phyloP scores from a whole-genome alignment of 2,329 filamentous ascomycete species.

The Alternaria longipes region DNA sequence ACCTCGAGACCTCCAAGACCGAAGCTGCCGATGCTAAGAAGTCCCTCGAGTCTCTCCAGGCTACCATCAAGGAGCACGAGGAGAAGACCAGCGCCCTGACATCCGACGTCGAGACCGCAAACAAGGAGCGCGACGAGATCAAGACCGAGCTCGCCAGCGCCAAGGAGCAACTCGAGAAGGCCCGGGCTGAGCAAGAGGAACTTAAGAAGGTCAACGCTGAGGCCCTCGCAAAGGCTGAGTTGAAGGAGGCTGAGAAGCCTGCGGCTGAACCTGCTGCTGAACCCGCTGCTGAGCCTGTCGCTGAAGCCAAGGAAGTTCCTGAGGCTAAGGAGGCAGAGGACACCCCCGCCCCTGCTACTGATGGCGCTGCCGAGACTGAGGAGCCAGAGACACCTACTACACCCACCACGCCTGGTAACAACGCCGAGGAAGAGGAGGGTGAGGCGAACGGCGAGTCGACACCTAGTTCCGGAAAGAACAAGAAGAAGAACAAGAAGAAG shows the following conservation, averaged over 20 bases:
- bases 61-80: constrained; percentile 25
- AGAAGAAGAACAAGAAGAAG: constrained; percentile 30
- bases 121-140: constrained; percentile 30
- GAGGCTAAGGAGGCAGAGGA: constrained; percentile 6
- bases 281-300: constrained; percentile 7
- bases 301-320: background rate
- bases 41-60: constrained; percentile 19
- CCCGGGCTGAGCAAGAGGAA: constrained; percentile 26
- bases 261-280: constrained; percentile 7
- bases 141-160: constrained; percentile 30
- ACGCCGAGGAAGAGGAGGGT: constrained; percentile 7
- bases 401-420: constrained; percentile 9
- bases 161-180: constrained; percentile 34
- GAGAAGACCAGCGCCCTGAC: constrained; percentile 25
- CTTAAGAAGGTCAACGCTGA: constrained; percentile 28
- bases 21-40: constrained; percentile 26
- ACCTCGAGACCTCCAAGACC: constrained; percentile 30
- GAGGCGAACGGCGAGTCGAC: constrained; percentile 10
- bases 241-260: constrained; percentile 22
- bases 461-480: constrained; percentile 15
- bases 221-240: constrained; percentile 29
- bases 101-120: constrained; percentile 26
- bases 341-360: background rate
- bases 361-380: constrained; percentile 2
- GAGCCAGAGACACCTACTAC: constrained; percentile 11